Percentiles rank a stretch among this genome's conserved stretches.
phyloP scores from a whole-genome alignment of 768 basidiomycete species.

The Goffeauzyma gilvescens region DNA sequence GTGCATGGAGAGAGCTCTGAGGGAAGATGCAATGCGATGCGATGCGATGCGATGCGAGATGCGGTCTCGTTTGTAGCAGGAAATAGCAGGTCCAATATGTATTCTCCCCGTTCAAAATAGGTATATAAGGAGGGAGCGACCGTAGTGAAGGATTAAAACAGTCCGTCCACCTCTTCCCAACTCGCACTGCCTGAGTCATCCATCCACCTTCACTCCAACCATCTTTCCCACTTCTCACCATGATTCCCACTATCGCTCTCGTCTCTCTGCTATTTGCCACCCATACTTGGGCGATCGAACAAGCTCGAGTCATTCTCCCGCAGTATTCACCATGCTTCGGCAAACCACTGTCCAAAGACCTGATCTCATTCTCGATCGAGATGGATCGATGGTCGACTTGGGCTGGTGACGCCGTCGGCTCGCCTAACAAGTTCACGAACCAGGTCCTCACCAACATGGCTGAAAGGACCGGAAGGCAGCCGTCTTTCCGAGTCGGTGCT shows the following conservation, averaged over 20 bases:
- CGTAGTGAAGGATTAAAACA: not conserved
- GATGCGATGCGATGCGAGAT: too few species aligned
- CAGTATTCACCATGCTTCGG: conserved; percentile 1
- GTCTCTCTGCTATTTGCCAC: not conserved
- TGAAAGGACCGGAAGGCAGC: conserved; percentile 7
- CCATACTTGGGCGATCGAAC: too few species aligned
- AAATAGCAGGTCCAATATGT: too few species aligned
- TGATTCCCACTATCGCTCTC: not conserved
- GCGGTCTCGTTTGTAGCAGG: too few species aligned
- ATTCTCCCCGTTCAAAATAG: not conserved
- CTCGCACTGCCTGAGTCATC: not conserved
- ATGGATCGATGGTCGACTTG: conserved; percentile 15
- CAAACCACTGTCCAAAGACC: conserved; percentile 7
- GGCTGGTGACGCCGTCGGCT: conserved; percentile 11
- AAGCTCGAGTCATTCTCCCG: conserved; percentile 4
- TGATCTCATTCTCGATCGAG: conserved; percentile 14
- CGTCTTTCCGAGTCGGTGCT: conserved; percentile 14
- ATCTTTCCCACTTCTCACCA: not conserved
- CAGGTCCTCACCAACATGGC: conserved; percentile 9
- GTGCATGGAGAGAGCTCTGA: too few species aligned
- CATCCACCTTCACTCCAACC: not conserved
- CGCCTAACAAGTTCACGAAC: conserved; percentile 13
- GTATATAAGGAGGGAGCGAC: too few species aligned
- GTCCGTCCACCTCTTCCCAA: not conserved
- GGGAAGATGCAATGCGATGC: too few species aligned